Evolutionary conservation across 202 grass and related monocot species (phyloP), one percentile per base, ranked within the genome.

Genomic region (Schoenoplectus tabernaemontani): DNA sequence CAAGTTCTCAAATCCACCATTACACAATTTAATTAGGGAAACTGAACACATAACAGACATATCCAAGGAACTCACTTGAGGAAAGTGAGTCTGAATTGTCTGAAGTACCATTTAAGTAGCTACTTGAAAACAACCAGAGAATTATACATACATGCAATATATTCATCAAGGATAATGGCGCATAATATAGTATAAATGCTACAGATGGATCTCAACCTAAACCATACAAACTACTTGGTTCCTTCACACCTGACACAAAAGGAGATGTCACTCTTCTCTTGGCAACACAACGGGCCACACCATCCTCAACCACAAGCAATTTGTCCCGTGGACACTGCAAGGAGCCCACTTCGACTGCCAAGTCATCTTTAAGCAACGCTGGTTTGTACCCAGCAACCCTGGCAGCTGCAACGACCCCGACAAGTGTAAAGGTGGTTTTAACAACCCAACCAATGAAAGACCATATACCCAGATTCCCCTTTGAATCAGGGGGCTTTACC

Each of bases 181-280:
- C 36, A 39, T 24, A 78, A 59, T 39, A n/a, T 23, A 8, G 24
- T 60, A 46, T 7, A n/a, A 19, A 51, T 47, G 36, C 23, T 34
- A 61, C 41, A 19, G 38, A 65, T 19, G 53, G 7, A 64, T 33
- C 36, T 89, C 85, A 97, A 15, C 93, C 93, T 42, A 90, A 85
- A 15, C 93, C 93, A 46, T 93, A 93, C 15, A 87, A 89, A 68
- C 83, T 88, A 67, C 82, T 88, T 17, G 93, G 91, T 9, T 80
- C 43, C 2, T 74, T 62, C 9, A 97, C 56, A 82, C 83, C 84
- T 3, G 82, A 78, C 61, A 88, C 84, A 0, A 97, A 97, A 5
- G 89, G 93, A 3, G 93, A 37, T 78, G 93, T 90, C 4, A 93
- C 67, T 28, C 93, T 74, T 78, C 91, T 91, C 83, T 88, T 97